phyloP scores from a whole-genome alignment of 768 basidiomycete genomes.

The Cystobasidium ongulense region DNA sequence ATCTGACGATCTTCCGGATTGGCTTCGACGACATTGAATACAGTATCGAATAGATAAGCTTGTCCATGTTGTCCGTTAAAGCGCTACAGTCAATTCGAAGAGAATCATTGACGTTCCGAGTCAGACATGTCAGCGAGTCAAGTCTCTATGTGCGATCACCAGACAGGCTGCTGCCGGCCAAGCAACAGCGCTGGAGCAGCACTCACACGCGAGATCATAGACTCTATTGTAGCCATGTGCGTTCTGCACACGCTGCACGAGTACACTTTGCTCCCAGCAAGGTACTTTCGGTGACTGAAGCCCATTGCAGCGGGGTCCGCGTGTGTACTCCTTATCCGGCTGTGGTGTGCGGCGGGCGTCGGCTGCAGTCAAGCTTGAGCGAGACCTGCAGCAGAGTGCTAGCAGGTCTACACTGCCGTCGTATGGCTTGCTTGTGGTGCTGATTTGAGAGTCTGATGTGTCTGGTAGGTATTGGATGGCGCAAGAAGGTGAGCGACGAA shows the following conservation, averaged over 20 bases:
- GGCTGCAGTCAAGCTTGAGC: too few relatives aligned
- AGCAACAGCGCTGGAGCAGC: background rate
- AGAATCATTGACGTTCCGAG: background rate
- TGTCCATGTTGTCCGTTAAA: constrained; percentile 30
- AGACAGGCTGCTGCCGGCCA: background rate
- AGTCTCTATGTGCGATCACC: background rate
- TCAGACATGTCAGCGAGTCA: background rate
- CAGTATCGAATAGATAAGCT: constrained; percentile 27
- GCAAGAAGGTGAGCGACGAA: background rate
- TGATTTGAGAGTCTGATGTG: too few relatives aligned
- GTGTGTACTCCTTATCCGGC: background rate
- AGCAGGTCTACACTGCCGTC: background rate
- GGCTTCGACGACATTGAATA: constrained; percentile 70
- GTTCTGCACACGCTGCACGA: constrained; percentile 13
- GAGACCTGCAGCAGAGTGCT: background rate
- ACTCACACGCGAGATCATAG: constrained; percentile 24
- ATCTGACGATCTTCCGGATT: constrained; percentile 84
- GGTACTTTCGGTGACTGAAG: constrained; percentile 25
- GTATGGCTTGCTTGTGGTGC: background rate
- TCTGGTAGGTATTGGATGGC: background rate
- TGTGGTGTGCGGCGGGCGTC: too few relatives aligned
- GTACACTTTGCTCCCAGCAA: constrained; percentile 26
- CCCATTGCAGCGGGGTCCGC: background rate
- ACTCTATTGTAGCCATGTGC: constrained; percentile 25
- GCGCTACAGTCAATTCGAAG: background rate